Evolutionary conservation across 306 rosid species (phyloP), one percentile per base, ranked within the genome.

Genomic region (Lagenaria siceraria): DNA sequence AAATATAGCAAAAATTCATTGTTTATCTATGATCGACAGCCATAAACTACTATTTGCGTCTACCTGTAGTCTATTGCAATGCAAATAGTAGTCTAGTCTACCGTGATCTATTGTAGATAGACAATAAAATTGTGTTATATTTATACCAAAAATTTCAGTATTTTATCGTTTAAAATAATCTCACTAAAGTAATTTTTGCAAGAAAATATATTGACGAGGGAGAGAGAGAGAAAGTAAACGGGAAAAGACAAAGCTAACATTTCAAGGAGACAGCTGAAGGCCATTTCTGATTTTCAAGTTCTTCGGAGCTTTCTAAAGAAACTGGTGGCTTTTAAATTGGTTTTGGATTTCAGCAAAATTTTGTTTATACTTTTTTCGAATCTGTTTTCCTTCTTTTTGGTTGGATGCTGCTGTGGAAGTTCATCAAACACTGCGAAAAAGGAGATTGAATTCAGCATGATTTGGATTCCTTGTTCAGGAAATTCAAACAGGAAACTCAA

Each of bases 401-500:
- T 56, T 58, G 14, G 66, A 76, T 75, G 65, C 64, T 74, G 78
- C 78, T 55, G 62, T 13, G 5, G 78, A 56, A 58, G 70, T n/a
- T 56, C 51, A 56, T 40, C 65, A 38, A 33, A 33, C 52, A 79
- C 17, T 22, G 55, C 72, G 35, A 3, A 3, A 46, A 71, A 54
- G 69, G 72, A 61, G 74, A 76, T 24, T 53, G 49, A 9, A 51
- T 25, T 49, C 81, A 84, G 42, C 68, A 95, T 95, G 97, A 86
- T 93, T 83, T 95, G 97, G 93, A 88, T 92, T 84, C 97, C 92
- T 10, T 92, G 98, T 84, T 89, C 90, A 69, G 96, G 98, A 82
- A 78, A 66, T 73, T 85, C 89, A 56, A 83, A 80, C 85, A 65
- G 86, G 48, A 92, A 87, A 59, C 81, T 78, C 79, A 69, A 79